A percentile compares a stretch with the other conserved stretches of the same genome.
Evolutionary conservation across 208 protist species (phyloP).

Genomic region (Trypanosoma brucei): DNA sequence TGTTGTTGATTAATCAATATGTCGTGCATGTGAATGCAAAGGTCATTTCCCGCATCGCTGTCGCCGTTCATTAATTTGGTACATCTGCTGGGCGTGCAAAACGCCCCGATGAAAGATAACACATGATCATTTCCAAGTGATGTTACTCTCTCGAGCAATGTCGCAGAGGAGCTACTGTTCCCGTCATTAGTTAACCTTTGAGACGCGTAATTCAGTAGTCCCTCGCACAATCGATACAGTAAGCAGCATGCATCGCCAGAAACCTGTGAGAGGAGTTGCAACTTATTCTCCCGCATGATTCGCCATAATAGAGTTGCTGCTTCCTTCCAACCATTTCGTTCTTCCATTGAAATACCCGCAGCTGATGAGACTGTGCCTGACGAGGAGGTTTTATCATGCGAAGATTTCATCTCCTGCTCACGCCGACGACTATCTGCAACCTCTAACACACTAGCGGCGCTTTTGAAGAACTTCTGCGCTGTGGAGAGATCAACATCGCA

Average conservation of each 20-base stretch:
- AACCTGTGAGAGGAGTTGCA: conserved; percentile 54
- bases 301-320: conserved; percentile 58
- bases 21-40: conserved; percentile 16
- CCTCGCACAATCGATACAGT: conserved; percentile 27
- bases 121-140: conserved; percentile 40
- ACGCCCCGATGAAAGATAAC: conserved; percentile 44
- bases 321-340: conserved; percentile 65
- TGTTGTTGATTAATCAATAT: conserved; percentile 19
- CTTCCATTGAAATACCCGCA: background rate
- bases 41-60: conserved; percentile 4
- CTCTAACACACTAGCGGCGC: conserved; percentile 31
- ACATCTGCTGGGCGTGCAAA: conserved; percentile 47
- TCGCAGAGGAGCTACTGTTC: background rate
- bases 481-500: conserved; percentile 51
- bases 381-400: background rate
- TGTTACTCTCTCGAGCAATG: conserved; percentile 9
- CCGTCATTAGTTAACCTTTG: conserved; percentile 13
- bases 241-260: conserved; percentile 27
- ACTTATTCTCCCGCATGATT: conserved; percentile 44
- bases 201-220: conserved; percentile 49
- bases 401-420: background rate
- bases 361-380: background rate
- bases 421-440: conserved; percentile 8
- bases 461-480: conserved; percentile 65
- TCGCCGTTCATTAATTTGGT: conserved; percentile 37